These are phyloP conservation scores for Trypanosoma caninum DNA, from an alignment of 208 protist species.

Conservation along the genomic window DNA sequence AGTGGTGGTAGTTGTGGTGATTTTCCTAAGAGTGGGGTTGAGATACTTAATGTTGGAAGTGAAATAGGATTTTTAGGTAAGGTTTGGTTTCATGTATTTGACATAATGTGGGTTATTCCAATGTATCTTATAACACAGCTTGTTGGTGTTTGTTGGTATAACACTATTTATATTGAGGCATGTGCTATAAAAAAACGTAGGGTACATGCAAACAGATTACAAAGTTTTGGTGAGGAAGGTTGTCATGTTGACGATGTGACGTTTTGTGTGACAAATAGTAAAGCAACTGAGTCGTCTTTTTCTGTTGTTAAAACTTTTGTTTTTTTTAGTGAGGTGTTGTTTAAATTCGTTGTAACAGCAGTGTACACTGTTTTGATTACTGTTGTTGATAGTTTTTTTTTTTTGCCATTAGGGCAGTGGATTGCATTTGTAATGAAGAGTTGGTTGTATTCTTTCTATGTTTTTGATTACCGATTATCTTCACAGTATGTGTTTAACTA, in stretches of 20 bases:
- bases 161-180: constrained; percentile 19
- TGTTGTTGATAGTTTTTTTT: constrained; percentile 15
- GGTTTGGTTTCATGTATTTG: constrained; percentile 25
- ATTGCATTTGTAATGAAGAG: constrained; percentile 42
- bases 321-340: constrained; percentile 46
- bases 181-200: constrained; percentile 16
- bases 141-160: constrained; percentile 30
- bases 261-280: neutral
- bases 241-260: neutral
- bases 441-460: constrained; percentile 69
- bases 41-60: neutral
- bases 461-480: constrained; percentile 62
- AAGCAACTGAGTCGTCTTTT: neutral
- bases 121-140: constrained; percentile 26
- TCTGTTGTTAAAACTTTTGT: constrained; percentile 9
- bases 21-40: neutral
- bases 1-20: neutral
- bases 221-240: neutral
- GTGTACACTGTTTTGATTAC: constrained; percentile 34
- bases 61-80: constrained; percentile 1
- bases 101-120: constrained; percentile 29
- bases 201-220: neutral
- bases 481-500: constrained; percentile 26
- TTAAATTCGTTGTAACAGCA: constrained; percentile 52
- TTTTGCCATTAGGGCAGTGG: constrained; percentile 15